phyloP scores from a whole-genome alignment of 2,329 filamentous ascomycete genomes.

The Zymoseptoria brevis region DNA sequence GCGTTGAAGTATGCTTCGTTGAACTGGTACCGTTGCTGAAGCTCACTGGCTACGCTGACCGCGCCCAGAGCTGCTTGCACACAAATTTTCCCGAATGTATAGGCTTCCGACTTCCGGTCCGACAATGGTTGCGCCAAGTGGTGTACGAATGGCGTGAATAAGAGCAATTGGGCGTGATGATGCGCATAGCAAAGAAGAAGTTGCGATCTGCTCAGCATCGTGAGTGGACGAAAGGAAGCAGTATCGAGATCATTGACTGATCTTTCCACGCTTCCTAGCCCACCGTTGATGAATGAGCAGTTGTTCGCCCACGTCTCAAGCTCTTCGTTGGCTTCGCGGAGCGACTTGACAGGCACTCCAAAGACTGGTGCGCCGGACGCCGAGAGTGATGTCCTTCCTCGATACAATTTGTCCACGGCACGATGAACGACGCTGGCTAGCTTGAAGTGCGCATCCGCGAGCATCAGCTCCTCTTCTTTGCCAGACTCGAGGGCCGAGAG shows the following conservation, averaged over 20 bases:
- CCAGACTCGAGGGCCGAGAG: constrained; percentile 6
- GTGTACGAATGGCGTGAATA: constrained; percentile 15
- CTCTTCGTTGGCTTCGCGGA: constrained; percentile 6
- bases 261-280: constrained; percentile 11
- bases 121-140: constrained; percentile 4
- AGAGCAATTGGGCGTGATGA: constrained; percentile 11
- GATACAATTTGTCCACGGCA: constrained; percentile 4
- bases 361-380: constrained; percentile 1
- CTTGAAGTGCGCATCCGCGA: constrained; percentile 9
- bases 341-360: constrained; percentile 1
- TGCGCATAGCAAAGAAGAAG: constrained; percentile 11
- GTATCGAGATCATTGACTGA: constrained; percentile 1
- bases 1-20: constrained; percentile 13
- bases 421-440: constrained; percentile 8
- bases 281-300: constrained; percentile 6
- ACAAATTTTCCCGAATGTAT: constrained; percentile 6
- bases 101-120: not conserved
- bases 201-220: constrained; percentile 8
- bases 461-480: constrained; percentile 6
- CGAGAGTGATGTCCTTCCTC: not conserved
- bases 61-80: constrained; percentile 11
- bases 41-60: constrained; percentile 11
- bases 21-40: constrained; percentile 10
- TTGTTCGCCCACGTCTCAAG: constrained; percentile 8
- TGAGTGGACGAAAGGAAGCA: not conserved